Conservation (phyloP, 805 yeast species). For the Yarrowia sp. region DNA sequence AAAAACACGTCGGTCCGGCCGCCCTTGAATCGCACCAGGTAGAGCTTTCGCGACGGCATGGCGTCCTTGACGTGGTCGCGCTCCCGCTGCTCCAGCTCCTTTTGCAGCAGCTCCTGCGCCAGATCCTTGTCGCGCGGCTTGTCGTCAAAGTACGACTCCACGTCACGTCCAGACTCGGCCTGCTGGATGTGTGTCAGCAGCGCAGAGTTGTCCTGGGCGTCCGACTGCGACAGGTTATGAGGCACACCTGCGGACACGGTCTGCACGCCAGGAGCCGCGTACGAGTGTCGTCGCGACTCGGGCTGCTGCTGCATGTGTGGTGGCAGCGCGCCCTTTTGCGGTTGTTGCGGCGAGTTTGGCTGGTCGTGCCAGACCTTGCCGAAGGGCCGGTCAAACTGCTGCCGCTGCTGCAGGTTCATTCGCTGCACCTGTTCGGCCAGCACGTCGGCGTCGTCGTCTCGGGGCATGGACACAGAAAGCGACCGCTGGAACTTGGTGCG, state of each 20-base stretch:
- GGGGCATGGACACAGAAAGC: slow-evolving; percentile 14
- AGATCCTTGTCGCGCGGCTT: slow-evolving; percentile 19
- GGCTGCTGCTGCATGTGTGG: slow-evolving; percentile 27
- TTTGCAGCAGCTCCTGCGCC: slow-evolving; percentile 24
- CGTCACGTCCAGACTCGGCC: slow-evolving; percentile 8
- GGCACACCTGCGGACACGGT: slow-evolving; percentile 17
- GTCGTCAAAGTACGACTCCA: slow-evolving; percentile 25
- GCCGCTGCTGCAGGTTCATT: slow-evolving; percentile 16
- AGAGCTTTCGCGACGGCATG: slow-evolving; percentile 23
- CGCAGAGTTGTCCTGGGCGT: slow-evolving; percentile 16
- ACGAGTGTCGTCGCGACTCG: slow-evolving; percentile 32
- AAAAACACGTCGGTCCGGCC: slow-evolving; percentile 77
- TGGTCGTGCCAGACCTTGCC: slow-evolving; percentile 14
- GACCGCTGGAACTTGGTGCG: slow-evolving; percentile 24
- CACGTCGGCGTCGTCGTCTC: slow-evolving; percentile 15
- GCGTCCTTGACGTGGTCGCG: slow-evolving; percentile 25
- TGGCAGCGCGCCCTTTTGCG: slow-evolving; percentile 13
- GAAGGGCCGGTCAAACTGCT: slow-evolving; percentile 8
- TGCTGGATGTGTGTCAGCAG: slow-evolving; percentile 16
- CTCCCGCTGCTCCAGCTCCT: slow-evolving; percentile 24
- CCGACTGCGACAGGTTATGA: background rate
- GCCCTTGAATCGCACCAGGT: slow-evolving; percentile 64
- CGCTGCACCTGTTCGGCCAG: slow-evolving; percentile 17
- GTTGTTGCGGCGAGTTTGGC: background rate
- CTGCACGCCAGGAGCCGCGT: slow-evolving; percentile 27